Evolutionary conservation across 768 basidiomycete genomes (phyloP).

Genomic region (Amanita fuliginea): DNA sequence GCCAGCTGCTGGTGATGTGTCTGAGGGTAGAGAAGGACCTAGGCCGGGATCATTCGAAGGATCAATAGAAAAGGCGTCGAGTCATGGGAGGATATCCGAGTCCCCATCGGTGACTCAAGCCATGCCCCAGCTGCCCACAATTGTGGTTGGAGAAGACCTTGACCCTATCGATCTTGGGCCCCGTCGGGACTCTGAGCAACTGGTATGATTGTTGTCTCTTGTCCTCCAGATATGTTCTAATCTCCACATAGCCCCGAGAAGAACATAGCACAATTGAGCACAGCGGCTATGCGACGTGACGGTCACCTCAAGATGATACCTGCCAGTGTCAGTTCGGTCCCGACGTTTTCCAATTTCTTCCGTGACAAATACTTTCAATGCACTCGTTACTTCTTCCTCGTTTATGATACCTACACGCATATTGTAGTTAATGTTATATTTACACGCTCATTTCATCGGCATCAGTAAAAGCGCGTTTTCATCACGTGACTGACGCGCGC

Average conservation of each 20-base stretch:
- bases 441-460: constrained; percentile 1
- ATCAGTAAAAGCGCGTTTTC: not conserved
- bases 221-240: not conserved
- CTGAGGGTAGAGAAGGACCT: not conserved
- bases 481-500: constrained; percentile 10
- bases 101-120: constrained; percentile 1
- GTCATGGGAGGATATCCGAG: not conserved
- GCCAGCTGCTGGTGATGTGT: not conserved
- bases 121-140: constrained; percentile 6
- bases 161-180: constrained; percentile 2
- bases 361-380: not conserved
- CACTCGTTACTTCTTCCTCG: not conserved
- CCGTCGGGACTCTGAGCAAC: constrained; percentile 2
- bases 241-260: not conserved
- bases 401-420: not conserved
- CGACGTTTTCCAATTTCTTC: not conserved
- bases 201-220: not conserved
- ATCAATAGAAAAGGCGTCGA: not conserved
- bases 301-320: not conserved
- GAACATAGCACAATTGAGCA: constrained; percentile 1
- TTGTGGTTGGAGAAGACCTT: constrained; percentile 5
- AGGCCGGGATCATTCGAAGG: not conserved
- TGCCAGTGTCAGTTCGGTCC: no score
- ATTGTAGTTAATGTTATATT: constrained; percentile 1
- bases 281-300: not conserved